Evolutionary conservation across 805 yeast genomes (phyloP), one percentile per base, ranked within the genome.

Genomic region (Schwanniomyces polymorphus): DNA sequence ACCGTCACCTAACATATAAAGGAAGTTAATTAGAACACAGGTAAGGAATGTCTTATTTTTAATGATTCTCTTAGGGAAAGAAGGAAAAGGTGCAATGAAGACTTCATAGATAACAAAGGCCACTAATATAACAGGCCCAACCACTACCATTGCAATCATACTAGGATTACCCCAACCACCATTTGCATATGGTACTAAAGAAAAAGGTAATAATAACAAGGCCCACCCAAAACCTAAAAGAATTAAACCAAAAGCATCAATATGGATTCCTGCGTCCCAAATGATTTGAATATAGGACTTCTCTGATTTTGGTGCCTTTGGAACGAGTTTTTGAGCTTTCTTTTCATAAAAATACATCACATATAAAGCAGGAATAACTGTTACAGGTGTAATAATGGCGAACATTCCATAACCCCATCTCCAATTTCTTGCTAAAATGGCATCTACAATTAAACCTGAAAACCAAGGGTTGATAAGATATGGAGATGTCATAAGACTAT

Each of bases 391-490:
- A 26, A 78, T 67, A 31, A 77, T 66, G 25, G 75, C 70, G 63
- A 78, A 78, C 64, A 76, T 67, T 46, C 79, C 80, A 52, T 72
- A 76, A 29, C 81, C 83, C 77, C 79, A 74, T 60, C 81, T 68
- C 84, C 84, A 80, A 38, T 70, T 67, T 23, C 49, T 52, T 34
- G 51, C 53, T 12, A 64, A 55, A 18, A 76, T 58, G 27, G 64
- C 60, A 4, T 57, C 54, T 9, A 58, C 71, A 47, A 72, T 70
- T 7, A 56, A 61, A 46, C 77, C 78, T 14, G 75, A 56, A 46
- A 70, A 57, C 79, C 77, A 75, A 16, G 68, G 62, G 38, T 65
- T 75, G 47, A 67, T 61, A 47, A 74, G 53, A 52, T 63, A 75
- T n/a, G 80, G 80, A 9, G 71, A 49, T n/a, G 66, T 44, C 16